Evolutionary conservation across 2,329 filamentous ascomycete species (phyloP).

Genomic region (Alternaria brassicicola): DNA sequence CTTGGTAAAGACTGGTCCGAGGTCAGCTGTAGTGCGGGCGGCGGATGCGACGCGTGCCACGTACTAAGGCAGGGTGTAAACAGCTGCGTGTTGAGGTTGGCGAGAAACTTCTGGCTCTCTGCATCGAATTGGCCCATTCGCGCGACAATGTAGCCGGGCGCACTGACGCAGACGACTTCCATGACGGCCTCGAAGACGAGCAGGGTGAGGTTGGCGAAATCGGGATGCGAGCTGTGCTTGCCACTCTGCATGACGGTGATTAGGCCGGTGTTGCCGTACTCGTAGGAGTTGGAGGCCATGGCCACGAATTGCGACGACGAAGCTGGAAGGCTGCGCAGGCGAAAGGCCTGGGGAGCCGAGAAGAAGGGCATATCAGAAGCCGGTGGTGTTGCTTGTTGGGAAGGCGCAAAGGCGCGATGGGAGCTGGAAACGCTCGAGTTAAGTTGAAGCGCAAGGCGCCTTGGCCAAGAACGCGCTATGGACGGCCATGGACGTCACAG

Average conservation of each 20-base stretch:
- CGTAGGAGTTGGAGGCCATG: slow-evolving; percentile 44
- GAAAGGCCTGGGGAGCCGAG: slow-evolving; percentile 41
- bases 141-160: slow-evolving; percentile 93
- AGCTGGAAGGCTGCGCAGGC: slow-evolving; percentile 40
- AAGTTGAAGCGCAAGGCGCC: slow-evolving; percentile 32
- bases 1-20: slow-evolving; percentile 83
- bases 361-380: slow-evolving; percentile 41
- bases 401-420: slow-evolving; percentile 13
- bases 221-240: slow-evolving; percentile 60
- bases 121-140: slow-evolving; percentile 91
- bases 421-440: slow-evolving; percentile 17
- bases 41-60: slow-evolving; percentile 1
- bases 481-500: slow-evolving; percentile 20
- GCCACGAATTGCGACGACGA: slow-evolving; percentile 35
- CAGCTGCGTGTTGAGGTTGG: slow-evolving; percentile 92
- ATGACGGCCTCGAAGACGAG: slow-evolving; percentile 94
- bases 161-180: slow-evolving; percentile 91
- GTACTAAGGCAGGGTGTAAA: slow-evolving; percentile 96
- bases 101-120: slow-evolving; percentile 94
- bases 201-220: slow-evolving; percentile 72
- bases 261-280: slow-evolving; percentile 36
- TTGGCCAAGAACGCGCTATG: slow-evolving; percentile 5
- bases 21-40: slow-evolving; percentile 14
- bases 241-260: slow-evolving; percentile 42
- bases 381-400: slow-evolving; percentile 10